Evolutionary conservation across 2,329 filamentous ascomycete genomes (phyloP).

Genomic region (Aspergillus sp.): DNA sequence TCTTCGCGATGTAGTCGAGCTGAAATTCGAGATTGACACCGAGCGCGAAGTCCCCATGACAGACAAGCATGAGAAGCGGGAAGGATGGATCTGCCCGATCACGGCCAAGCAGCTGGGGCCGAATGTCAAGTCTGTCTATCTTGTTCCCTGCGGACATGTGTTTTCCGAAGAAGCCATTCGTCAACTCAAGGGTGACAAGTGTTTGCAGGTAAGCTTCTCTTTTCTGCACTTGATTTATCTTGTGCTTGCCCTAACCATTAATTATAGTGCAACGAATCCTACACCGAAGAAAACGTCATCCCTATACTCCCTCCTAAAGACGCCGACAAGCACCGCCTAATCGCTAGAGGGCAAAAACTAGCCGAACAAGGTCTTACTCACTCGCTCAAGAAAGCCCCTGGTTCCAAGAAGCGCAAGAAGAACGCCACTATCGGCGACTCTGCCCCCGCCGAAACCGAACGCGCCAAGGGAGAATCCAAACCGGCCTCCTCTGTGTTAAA

Average conservation of each 20-base stretch:
- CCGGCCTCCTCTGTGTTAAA: too few relatives aligned
- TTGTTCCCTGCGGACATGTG: slow-evolving; percentile 92
- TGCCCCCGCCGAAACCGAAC: slow-evolving; percentile 33
- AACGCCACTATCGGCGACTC: slow-evolving; percentile 42
- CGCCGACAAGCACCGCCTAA: slow-evolving; percentile 64
- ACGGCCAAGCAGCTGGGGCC: slow-evolving; percentile 83
- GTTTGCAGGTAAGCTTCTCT: slow-evolving; percentile 45
- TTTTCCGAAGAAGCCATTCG: slow-evolving; percentile 84
- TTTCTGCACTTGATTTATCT: too few relatives aligned
- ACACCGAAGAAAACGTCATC: slow-evolving; percentile 72
- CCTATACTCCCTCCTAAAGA: slow-evolving; percentile 69
- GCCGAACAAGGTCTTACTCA: slow-evolving; percentile 72
- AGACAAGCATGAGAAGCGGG: slow-evolving; percentile 37
- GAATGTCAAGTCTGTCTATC: slow-evolving; percentile 72
- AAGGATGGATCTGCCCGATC: slow-evolving; percentile 77
- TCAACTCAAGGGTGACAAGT: slow-evolving; percentile 65
- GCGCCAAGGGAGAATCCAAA: slow-evolving; percentile 24
- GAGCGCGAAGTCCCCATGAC: slow-evolving; percentile 38
- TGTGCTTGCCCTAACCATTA: too few relatives aligned
- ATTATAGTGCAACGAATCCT: slow-evolving; percentile 66
- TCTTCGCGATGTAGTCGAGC: slow-evolving; percentile 79
- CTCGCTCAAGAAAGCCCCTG: slow-evolving; percentile 73
- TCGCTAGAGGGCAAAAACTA: slow-evolving; percentile 63
- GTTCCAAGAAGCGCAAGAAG: slow-evolving; percentile 72
- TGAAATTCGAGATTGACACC: slow-evolving; percentile 64